These are phyloP conservation scores for Tuctoria greenei DNA, from an alignment of 176 grass and related monocot species.

Conservation along the genomic window DNA sequence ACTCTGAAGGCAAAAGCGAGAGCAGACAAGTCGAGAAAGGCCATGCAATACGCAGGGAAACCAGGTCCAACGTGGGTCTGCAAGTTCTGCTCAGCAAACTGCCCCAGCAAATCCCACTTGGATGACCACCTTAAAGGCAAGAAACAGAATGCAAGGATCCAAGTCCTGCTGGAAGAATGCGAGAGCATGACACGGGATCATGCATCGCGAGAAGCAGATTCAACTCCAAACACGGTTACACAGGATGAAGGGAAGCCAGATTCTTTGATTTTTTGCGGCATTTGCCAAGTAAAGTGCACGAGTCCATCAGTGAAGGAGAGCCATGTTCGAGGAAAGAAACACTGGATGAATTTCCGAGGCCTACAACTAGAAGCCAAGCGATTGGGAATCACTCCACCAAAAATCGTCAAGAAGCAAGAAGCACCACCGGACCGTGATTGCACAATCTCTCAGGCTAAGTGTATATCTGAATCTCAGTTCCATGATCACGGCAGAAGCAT, in stretches of 20 bases:
- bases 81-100: constrained; percentile 29
- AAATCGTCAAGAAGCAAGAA: background rate
- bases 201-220: no score
- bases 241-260: no score
- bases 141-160: constrained; percentile 30
- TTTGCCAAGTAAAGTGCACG: constrained; percentile 16
- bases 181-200: no score
- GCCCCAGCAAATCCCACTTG: background rate
- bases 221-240: no score
- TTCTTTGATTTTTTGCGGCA: background rate
- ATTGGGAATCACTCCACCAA: background rate
- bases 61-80: background rate
- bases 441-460: constrained; percentile 17
- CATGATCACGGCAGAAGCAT: no score
- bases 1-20: no score
- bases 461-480: no score
- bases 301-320: background rate
- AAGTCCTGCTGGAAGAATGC: constrained; percentile 25
- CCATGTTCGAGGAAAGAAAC: constrained; percentile 24
- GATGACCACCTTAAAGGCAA: constrained; percentile 20
- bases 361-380: background rate
- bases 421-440: background rate
- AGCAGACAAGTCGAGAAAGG: background rate
- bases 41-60: background rate
- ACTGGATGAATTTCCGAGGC: background rate